Base-by-base conservation (phyloP, 257 asterid species). In the Cynanchum wilfordii region DNA sequence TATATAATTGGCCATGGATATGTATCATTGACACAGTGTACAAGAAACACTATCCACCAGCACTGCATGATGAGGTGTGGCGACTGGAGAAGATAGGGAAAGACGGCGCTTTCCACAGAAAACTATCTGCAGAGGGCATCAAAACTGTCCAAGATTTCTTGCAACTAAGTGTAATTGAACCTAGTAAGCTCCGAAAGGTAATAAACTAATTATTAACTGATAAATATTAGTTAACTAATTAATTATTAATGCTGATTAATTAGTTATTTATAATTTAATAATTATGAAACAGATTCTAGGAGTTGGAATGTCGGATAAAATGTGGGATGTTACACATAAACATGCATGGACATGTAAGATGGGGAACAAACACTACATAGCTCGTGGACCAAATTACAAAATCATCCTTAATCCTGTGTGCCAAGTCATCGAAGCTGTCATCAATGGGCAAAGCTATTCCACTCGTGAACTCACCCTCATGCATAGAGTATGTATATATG, bases 11-110 rank as follows among this genome's bases (percentile, higher is more conserved):
- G n/a, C n/a, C 57, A 50, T 47, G 47, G 7, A 1, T 10, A 42
- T 42, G 47, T 42, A 51, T 64, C 0, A 60, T 6, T 6, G 55
- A 56, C 64, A 55, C 76, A 89, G 96, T 81, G 85, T 90, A 90
- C 90, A 90, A 88, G 84, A 90, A 90, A 63, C 90, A 90, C 74
- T 81, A 90, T 60, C 95, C 95, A 62, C 96, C 96, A 16, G 77
- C 84, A 15, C 63, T 90, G 47, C 71, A 76, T 0, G 96, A 90
- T 66, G 89, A 88, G 4, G 90, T 90, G 51, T 90, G 95, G 96
- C 84, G 96, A 1, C 83, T 90, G 33, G 92, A 86, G 84, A 90
- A 90, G 78, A 90, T 90, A 29, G 95, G 95, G 24, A 90, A 86
- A 81, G 85, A 83, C 0, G 96, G 96, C 69, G 81, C 82, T 47